Base-by-base conservation (phyloP, 495 filamentous ascomycete genomes). In the Haplographium delicatum region DNA sequence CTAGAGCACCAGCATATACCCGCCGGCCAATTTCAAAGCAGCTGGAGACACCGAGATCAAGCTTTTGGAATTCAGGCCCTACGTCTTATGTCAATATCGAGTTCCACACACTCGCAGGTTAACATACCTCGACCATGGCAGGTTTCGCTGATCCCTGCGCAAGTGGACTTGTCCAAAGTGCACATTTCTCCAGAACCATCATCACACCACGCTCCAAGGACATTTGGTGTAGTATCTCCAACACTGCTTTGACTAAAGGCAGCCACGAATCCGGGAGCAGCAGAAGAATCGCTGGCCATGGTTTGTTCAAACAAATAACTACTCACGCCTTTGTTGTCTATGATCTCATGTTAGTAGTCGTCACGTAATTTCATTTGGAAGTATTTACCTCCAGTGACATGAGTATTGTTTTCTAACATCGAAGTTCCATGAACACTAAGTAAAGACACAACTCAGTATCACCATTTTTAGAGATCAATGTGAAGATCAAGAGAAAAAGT, bases 181-280 rank as follows among this genome's bases (percentile, higher is more conserved):
- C 85, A 88, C 62, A 72, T 65, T 51, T 79, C 61, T n/a, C 75
- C 78, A 13, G 84, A 81, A 4, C 83, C 82, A 61, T 88, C 85
- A 50, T 89, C 84, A 54, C 85, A 89, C 71, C 75, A 88, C n/a
- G 85, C 83, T 5, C 93, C 93, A 0, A 86, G 69, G 6, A 88
- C 76, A 59, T 98, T 98, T 15, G 93, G 93, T 8, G 81, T 84
- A 1, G 89, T 95, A 58, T 98, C 93, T 16, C 93, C 93, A 39
- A 96, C 90, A 59, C 89, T 98, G 4, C 89, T 81, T 65, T 96
- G 91, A 2, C 88, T 91, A 63, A 98, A 98, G 0, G 87, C 93
- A 6, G 93, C 88, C 13, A 98, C 85, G 54, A 90, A 95, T 19
- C 76, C 75, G 2, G 72, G 62, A 0, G 75, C 73, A 2, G 72